A percentile compares a stretch with the other conserved stretches of the same genome.
Conservation (phyloP, 2,329 filamentous ascomycete species). For the Stenocarpella maydis region DNA sequence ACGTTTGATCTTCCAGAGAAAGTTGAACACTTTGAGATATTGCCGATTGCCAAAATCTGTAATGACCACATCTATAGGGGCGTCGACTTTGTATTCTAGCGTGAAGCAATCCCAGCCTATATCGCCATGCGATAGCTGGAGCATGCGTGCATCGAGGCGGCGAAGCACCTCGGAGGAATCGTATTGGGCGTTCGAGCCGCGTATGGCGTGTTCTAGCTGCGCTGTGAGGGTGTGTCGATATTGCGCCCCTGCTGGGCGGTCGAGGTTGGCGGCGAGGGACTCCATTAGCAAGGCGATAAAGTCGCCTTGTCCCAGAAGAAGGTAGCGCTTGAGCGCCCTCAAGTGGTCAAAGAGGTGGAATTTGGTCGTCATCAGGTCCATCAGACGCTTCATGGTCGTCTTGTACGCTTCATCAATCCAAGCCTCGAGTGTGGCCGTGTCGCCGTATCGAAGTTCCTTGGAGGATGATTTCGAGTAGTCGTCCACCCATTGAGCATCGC, state of each 20-base stretch:
- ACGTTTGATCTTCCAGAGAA: slow-evolving; percentile 96
- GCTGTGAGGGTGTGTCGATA: slow-evolving; percentile 96
- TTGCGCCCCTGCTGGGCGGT: slow-evolving; percentile 94
- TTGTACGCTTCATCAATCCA: slow-evolving; percentile 99
- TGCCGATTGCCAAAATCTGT: slow-evolving; percentile 95
- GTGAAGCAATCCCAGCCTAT: slow-evolving; percentile 99
- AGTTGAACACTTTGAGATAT: slow-evolving; percentile 99
- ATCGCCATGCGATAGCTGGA: slow-evolving; percentile 94
- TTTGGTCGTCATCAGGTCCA: slow-evolving; percentile 92
- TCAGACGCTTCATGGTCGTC: slow-evolving; percentile 94
- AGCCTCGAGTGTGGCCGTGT: slow-evolving; percentile 87
- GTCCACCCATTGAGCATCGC: slow-evolving; percentile 94
- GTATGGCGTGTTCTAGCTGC: slow-evolving; percentile 97
- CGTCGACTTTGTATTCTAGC: slow-evolving; percentile 97
- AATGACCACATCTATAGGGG: slow-evolving; percentile 95
- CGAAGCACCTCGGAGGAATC: slow-evolving; percentile 91
- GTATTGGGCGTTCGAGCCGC: slow-evolving; percentile 95
- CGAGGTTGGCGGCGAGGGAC: slow-evolving; percentile 88
- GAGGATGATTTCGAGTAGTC: slow-evolving; percentile 92
- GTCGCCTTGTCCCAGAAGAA: slow-evolving; percentile 93
- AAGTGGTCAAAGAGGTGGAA: slow-evolving; percentile 96
- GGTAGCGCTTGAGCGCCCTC: slow-evolving; percentile 90
- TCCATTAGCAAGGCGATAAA: slow-evolving; percentile 98
- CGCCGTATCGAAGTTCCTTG: slow-evolving; percentile 90
- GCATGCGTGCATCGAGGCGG: slow-evolving; percentile 95